Conservation (phyloP, 2,329 filamentous ascomycete genomes). For the Trichoderma cornu-damae region DNA sequence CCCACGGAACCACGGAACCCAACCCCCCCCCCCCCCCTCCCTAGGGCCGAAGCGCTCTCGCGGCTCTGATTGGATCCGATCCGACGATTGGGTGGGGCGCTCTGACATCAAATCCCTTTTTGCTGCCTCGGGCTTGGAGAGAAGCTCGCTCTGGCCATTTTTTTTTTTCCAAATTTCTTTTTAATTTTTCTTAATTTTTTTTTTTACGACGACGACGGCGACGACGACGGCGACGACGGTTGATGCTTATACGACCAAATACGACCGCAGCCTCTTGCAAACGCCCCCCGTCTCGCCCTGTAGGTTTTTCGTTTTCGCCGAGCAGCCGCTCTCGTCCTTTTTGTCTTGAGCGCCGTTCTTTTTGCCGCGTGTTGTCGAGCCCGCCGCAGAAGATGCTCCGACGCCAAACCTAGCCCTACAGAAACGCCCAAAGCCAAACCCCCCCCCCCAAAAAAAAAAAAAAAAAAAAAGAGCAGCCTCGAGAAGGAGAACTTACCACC, state of each 20-base stretch:
- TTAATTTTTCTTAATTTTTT: too few species aligned
- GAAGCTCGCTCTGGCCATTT: background rate
- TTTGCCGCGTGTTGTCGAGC: background rate
- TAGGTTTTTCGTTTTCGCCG: too few species aligned
- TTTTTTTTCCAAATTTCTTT: background rate
- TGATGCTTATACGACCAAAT: background rate
- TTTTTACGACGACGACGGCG: too few species aligned
- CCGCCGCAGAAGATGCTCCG: background rate
- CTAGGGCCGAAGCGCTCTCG: too few species aligned
- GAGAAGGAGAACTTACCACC: background rate
- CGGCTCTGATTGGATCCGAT: background rate
- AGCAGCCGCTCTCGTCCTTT: background rate
- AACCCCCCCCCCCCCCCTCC: too few species aligned
- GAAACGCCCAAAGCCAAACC: too few species aligned
- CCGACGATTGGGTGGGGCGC: background rate
- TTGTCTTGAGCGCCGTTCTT: background rate
- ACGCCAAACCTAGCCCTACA: background rate
- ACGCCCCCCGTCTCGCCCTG: background rate
- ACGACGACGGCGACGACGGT: too few species aligned
- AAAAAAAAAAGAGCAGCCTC: background rate
- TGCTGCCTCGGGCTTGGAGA: background rate
- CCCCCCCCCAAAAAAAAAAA: too few species aligned
- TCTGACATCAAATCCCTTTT: constrained; percentile 19
- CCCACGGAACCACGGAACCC: background rate
- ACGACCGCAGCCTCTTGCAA: background rate